Evolutionary conservation across 805 yeast species (phyloP).

Genomic region (Ogataea nonfermentans): DNA sequence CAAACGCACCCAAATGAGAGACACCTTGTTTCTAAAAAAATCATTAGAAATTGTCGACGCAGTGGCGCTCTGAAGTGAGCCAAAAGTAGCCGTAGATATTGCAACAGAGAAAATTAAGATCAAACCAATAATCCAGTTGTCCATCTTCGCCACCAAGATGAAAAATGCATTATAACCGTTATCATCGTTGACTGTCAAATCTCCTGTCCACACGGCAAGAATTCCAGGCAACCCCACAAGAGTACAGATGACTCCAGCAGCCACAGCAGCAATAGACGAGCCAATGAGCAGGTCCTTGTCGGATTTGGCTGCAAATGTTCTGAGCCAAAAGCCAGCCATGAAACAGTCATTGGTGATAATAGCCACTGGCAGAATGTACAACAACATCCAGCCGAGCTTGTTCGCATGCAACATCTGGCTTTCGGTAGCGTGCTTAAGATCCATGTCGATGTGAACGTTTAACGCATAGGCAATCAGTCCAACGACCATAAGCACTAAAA

Average conservation of each 20-base stretch:
- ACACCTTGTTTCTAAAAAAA: slow-evolving; percentile 76
- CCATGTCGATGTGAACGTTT: slow-evolving; percentile 59
- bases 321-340: slow-evolving; percentile 89
- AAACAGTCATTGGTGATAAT: slow-evolving; percentile 88
- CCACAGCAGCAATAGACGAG: slow-evolving; percentile 68
- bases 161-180: slow-evolving; percentile 71
- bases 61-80: slow-evolving; percentile 83
- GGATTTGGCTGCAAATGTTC: slow-evolving; percentile 86
- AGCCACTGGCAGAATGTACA: slow-evolving; percentile 82
- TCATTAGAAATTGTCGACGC: slow-evolving; percentile 89
- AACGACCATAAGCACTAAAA: slow-evolving; percentile 62
- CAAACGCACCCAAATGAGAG: slow-evolving; percentile 61
- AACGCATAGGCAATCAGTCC: slow-evolving; percentile 79
- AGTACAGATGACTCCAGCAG: slow-evolving; percentile 60
- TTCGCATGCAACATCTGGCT: slow-evolving; percentile 63
- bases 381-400: slow-evolving; percentile 82
- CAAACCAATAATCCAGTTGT: slow-evolving; percentile 84
- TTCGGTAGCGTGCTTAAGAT: slow-evolving; percentile 58
- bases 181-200: slow-evolving; percentile 48
- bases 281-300: slow-evolving; percentile 76
- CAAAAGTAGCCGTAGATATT: slow-evolving; percentile 85
- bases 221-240: slow-evolving; percentile 82
- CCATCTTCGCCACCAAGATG: slow-evolving; percentile 67
- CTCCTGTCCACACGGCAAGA: slow-evolving; percentile 88
- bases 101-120: slow-evolving; percentile 70